phyloP scores from a whole-genome alignment of 305 asterid species.

The Rubia balearica region DNA sequence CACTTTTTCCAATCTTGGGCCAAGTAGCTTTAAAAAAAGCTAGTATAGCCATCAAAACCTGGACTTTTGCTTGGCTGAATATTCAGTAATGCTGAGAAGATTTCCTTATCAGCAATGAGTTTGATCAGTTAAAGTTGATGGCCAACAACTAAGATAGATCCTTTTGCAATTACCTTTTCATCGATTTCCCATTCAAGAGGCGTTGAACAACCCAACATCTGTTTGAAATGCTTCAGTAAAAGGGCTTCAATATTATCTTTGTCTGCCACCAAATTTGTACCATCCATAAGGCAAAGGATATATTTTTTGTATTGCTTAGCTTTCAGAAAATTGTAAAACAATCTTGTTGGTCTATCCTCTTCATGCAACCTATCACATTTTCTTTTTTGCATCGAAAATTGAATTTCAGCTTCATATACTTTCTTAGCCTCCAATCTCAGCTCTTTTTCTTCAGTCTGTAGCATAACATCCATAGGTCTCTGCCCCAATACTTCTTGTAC shows the following conservation, averaged over 20 bases:
- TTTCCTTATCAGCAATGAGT: not conserved
- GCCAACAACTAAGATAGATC: not conserved
- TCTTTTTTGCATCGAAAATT: not conserved
- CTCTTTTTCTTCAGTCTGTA: not conserved
- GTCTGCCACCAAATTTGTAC: not conserved
- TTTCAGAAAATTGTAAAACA: not conserved
- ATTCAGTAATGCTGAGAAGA: not conserved
- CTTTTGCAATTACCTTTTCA: not conserved
- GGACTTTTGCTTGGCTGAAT: not conserved
- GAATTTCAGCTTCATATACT: not conserved
- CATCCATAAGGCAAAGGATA: not conserved
- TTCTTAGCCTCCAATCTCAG: not conserved
- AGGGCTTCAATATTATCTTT: not conserved
- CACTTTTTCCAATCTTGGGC: not conserved
- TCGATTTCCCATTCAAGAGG: not conserved
- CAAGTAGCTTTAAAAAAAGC: not conserved
- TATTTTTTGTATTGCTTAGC: not conserved
- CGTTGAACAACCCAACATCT: not conserved
- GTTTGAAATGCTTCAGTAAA: too few relatives aligned
- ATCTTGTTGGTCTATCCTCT: not conserved
- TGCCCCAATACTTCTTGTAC: too few relatives aligned
- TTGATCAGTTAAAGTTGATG: not conserved
- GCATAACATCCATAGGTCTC: not conserved
- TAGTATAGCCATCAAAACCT: not conserved
- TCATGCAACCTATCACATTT: not conserved